phyloP scores from a whole-genome alignment of 2,329 filamentous ascomycete species.

The Pestalotiopsis sp. region DNA sequence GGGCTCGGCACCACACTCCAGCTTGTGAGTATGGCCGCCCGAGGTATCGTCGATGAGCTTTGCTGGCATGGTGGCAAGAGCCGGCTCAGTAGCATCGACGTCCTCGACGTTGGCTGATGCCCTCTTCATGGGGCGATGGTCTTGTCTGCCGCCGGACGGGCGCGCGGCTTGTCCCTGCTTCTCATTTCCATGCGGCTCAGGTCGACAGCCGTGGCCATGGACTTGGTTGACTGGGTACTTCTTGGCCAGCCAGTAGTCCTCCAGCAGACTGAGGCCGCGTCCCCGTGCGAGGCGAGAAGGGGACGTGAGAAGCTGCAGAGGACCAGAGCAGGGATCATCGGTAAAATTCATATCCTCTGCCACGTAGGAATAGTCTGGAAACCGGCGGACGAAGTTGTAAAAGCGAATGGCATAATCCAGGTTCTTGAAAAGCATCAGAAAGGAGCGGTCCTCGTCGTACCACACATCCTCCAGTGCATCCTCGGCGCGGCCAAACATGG shows the following conservation, averaged over 20 bases:
- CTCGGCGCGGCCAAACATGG: background rate
- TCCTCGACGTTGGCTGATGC: no score
- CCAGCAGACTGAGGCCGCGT: background rate
- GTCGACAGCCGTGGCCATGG: background rate
- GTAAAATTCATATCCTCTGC: background rate
- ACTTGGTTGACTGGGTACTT: background rate
- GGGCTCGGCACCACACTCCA: no score
- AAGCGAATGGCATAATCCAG: slow-evolving; percentile 13
- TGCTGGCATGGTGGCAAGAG: no score
- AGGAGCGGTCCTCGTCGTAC: background rate
- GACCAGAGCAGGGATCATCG: slow-evolving; percentile 12
- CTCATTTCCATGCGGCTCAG: background rate
- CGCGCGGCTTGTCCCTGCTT: background rate
- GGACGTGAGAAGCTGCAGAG: background rate
- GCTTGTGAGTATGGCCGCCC: no score
- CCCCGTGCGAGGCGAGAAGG: background rate
- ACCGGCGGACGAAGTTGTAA: background rate
- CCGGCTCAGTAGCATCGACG: no score
- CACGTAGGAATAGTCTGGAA: background rate
- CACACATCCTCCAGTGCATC: slow-evolving; percentile 12
- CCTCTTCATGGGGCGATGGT: no score
- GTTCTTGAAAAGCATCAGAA: slow-evolving; percentile 9
- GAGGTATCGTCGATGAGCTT: no score
- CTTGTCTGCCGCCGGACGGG: no score
- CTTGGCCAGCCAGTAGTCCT: background rate